phyloP scores from a whole-genome alignment of 2,329 filamentous ascomycete genomes.

The Talaromyces marneffei region DNA sequence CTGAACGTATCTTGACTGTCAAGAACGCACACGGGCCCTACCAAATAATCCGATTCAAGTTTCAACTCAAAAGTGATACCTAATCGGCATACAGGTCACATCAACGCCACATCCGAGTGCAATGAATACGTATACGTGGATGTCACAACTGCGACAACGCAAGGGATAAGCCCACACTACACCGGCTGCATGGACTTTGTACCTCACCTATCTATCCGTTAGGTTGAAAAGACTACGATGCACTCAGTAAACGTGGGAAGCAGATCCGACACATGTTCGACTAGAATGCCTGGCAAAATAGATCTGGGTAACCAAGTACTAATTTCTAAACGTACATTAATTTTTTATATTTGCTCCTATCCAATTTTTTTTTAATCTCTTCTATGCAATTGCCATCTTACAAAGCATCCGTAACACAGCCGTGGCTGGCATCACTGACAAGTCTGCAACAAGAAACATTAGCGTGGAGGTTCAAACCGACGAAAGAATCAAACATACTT shows the following conservation, averaged over 20 bases:
- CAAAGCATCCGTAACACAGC: conserved; percentile 43
- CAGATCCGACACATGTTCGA: background rate
- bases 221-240: background rate
- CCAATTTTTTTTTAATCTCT: background rate
- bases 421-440: conserved; percentile 44
- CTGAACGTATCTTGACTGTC: background rate
- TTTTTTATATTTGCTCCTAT: background rate
- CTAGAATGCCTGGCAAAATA: background rate
- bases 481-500: conserved; percentile 23
- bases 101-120: background rate
- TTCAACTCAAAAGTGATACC: background rate
- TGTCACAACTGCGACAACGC: background rate
- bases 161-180: background rate
- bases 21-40: background rate
- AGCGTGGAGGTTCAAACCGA: background rate
- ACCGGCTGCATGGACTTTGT: background rate
- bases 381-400: background rate
- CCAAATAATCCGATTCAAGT: background rate
- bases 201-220: background rate
- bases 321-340: background rate
- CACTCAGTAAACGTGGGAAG: background rate
- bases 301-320: background rate
- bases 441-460: conserved; percentile 19
- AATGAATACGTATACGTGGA: background rate
- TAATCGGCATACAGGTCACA: background rate